Evolutionary conservation across 2,329 filamentous ascomycete genomes (phyloP).

Genomic region (Fusarium xylarioides): DNA sequence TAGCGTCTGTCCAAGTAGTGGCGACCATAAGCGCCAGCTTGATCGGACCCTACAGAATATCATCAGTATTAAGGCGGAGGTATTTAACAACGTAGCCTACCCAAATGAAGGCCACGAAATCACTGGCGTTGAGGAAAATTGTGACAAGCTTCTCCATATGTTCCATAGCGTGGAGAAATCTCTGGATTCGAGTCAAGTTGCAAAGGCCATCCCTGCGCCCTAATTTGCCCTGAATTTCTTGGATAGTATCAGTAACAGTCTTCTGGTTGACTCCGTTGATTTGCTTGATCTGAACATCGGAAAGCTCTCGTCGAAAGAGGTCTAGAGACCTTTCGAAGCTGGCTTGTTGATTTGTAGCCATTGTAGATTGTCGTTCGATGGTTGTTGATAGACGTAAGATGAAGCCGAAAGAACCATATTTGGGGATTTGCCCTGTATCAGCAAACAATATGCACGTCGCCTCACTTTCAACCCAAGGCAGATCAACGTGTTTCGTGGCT

Average conservation of each 20-base stretch:
- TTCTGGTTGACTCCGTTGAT: background rate
- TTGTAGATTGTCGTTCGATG: rapidly evolving
- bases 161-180: background rate
- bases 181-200: background rate
- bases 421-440: rapidly evolving
- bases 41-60: background rate
- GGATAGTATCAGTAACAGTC: rapidly evolving
- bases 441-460: background rate
- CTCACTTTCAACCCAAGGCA: background rate
- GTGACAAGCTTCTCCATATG: background rate
- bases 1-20: rapidly evolving
- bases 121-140: background rate
- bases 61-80: rapidly evolving
- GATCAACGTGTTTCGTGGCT: background rate
- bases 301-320: background rate
- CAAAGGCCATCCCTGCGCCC: background rate
- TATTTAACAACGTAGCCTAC: rapidly evolving
- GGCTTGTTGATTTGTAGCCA: background rate
- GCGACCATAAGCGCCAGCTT: constrained; percentile 13
- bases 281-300: background rate
- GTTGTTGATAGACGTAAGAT: rapidly evolving
- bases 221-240: background rate
- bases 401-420: rapidly evolving
- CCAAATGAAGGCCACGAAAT: constrained; percentile 1
- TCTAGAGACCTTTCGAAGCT: background rate